Conservation (phyloP, 23 red algal genomes). For the Gracilaria vermiculophylla region DNA sequence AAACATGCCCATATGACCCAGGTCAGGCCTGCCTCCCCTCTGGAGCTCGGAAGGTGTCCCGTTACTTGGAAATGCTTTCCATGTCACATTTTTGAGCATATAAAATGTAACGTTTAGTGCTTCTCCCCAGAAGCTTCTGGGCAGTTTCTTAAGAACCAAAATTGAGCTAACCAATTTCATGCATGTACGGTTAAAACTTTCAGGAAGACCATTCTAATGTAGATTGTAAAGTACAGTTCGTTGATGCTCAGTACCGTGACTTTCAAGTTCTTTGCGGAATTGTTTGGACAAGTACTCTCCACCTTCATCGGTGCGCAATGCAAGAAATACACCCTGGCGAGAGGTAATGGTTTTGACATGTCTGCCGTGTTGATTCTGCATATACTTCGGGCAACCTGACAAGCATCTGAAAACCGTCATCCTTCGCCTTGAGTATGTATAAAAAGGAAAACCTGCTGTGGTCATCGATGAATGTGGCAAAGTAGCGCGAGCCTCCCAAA, state of each 20-base stretch:
- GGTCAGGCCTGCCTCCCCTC: not conserved
- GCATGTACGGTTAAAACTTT: constrained; percentile 35
- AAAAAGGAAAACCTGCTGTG: constrained; percentile 13
- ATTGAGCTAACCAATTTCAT: constrained; percentile 16
- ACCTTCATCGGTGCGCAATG: constrained; percentile 26
- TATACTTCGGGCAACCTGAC: not conserved
- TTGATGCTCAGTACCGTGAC: constrained; percentile 20
- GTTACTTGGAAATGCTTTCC: not conserved
- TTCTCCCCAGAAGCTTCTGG: not conserved
- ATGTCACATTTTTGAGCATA: constrained; percentile 2
- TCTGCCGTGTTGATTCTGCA: not conserved
- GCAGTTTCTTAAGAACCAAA: not conserved
- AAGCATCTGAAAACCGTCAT: constrained; percentile 8
- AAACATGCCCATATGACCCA: constrained; percentile 22
- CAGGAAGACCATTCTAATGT: constrained; percentile 29
- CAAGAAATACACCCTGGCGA: not conserved
- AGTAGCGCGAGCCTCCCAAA: constrained; percentile 33
- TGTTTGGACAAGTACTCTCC: constrained; percentile 14
- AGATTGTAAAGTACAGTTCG: constrained; percentile 13
- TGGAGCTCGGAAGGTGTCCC: constrained; percentile 13
- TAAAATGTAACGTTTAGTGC: constrained; percentile 2
- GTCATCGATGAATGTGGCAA: constrained; percentile 43
- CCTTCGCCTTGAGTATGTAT: constrained; percentile 15
- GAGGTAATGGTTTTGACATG: not conserved
- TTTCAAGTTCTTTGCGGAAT: not conserved